Base-by-base conservation (phyloP, 768 basidiomycete species). In the Coprinopsis cinerea region DNA sequence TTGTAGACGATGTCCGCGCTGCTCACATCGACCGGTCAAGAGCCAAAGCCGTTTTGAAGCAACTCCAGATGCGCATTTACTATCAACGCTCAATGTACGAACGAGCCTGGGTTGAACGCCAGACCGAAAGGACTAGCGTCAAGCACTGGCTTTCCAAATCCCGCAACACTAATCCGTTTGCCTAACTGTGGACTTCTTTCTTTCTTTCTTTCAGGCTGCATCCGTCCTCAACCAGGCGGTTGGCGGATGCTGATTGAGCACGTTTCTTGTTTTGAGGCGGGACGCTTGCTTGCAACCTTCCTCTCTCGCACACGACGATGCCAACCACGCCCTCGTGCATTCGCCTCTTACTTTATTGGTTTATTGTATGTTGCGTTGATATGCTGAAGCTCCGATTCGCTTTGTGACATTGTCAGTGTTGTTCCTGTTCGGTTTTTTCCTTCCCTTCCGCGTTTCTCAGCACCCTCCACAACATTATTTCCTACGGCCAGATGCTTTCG, bases 1-100 rank as follows among this genome's bases (percentile, higher is more conserved):
- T 3, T 28, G 11, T 51, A 88, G 85, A 78, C 40, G 88, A 90
- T 60, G 82, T 80, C 2, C 82, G 85, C 40, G 86, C 84, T 23
- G 79, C 82, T 1, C 79, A 86, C 62, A 71, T 91, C 27, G 87
- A 89, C 53, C 81, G 88, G 41, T 87, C 88, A 2, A 75, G 83
- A 49, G 75, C 80, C 3, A 91, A 90, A 56, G 83, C 79, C 2
- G 74, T 76, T 0, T 63, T 89, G 43, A 84, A 89, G 59, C 77
- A 76, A 37, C 63, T 88, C 13, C 70, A 77, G 7, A 74, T 84
- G 69, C 77, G 82, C 20, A 64, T 89, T 11, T 63, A 77, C 57
- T 88, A 84, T 58, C 82, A 86, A 56, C 48, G 44, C 24, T 17
- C 26, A 11, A 15, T 27, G n/a, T 37, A 44, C 25, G 50, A 46